Conservation (phyloP, 371 early-diverging fungal genomes). For the Mycotypha africana region DNA sequence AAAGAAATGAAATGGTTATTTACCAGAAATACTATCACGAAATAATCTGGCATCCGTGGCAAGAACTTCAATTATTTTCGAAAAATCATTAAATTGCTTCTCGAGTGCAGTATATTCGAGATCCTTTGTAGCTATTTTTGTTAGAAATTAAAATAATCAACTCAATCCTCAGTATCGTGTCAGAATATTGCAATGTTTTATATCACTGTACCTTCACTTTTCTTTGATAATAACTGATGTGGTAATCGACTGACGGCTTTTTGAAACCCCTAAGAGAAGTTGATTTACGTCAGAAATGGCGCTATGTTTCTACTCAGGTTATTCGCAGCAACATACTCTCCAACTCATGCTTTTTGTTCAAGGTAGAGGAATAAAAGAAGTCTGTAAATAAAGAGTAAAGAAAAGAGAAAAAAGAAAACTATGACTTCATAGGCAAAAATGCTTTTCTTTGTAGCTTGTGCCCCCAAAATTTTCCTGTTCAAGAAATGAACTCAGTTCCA, state of each 20-base stretch:
- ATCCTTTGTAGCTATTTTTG: conserved; percentile 71
- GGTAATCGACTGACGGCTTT: conserved; percentile 30
- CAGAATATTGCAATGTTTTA: too few relatives aligned
- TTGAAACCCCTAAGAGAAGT: conserved; percentile 18
- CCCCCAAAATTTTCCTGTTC: too few relatives aligned
- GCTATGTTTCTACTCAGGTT: not conserved
- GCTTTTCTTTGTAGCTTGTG: too few relatives aligned
- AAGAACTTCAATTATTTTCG: conserved; percentile 51
- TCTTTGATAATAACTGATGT: conserved; percentile 40
- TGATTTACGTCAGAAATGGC: too few relatives aligned
- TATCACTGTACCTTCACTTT: conserved; percentile 30
- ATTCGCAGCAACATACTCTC: too few relatives aligned
- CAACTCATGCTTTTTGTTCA: conserved; percentile 3
- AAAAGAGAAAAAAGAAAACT: not conserved
- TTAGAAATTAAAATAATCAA: too few relatives aligned
- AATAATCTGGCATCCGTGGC: conserved; percentile 66
- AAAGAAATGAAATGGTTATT: too few relatives aligned
- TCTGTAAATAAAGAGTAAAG: not conserved
- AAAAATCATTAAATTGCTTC: conserved; percentile 53
- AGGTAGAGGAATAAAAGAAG: not conserved
- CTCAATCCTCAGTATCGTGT: too few relatives aligned
- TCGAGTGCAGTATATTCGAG: conserved; percentile 61
- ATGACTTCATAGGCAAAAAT: too few relatives aligned
- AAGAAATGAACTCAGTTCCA: too few relatives aligned
- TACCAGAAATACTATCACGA: conserved; percentile 69